Percentiles rank a stretch among this genome's conserved stretches.
phyloP scores from a whole-genome alignment of 768 basidiomycete genomes.

The Termitomyces sp. region DNA sequence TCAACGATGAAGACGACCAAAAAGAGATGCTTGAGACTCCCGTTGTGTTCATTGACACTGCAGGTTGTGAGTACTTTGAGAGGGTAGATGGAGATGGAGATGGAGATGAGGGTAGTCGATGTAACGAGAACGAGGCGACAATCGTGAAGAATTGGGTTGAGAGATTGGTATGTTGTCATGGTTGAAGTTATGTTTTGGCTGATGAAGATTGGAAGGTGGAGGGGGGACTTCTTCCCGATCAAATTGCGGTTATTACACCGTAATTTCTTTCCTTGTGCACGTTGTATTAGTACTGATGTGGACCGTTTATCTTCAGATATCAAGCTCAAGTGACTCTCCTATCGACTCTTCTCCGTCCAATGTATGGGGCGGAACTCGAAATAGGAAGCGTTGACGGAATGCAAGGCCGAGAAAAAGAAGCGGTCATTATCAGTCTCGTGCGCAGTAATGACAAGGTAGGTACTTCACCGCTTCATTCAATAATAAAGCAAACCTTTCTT shows the following conservation, averaged over 20 bases:
- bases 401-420: slow-evolving; percentile 96
- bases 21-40: slow-evolving; percentile 72
- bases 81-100: slow-evolving; percentile 69
- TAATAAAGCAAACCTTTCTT: not conserved
- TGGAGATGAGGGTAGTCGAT: slow-evolving; percentile 83
- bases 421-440: slow-evolving; percentile 87
- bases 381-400: slow-evolving; percentile 96
- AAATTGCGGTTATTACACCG: slow-evolving; percentile 89
- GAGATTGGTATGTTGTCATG: slow-evolving; percentile 47
- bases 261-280: slow-evolving; percentile 23
- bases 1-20: slow-evolving; percentile 55
- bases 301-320: slow-evolving; percentile 48
- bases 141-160: slow-evolving; percentile 82
- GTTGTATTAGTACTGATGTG: no score
- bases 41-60: slow-evolving; percentile 91
- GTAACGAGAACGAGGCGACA: slow-evolving; percentile 92
- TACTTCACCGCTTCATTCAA: slow-evolving; percentile 5
- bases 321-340: slow-evolving; percentile 91
- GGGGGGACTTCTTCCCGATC: slow-evolving; percentile 54
- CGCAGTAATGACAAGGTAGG: slow-evolving; percentile 79
- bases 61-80: slow-evolving; percentile 92
- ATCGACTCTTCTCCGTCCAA: slow-evolving; percentile 65
- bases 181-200: not conserved
- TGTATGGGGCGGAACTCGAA: slow-evolving; percentile 67
- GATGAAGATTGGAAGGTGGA: slow-evolving; percentile 34